phyloP scores from a whole-genome alignment of 169 alveolate species.

The Plasmodium coatneyi region DNA sequence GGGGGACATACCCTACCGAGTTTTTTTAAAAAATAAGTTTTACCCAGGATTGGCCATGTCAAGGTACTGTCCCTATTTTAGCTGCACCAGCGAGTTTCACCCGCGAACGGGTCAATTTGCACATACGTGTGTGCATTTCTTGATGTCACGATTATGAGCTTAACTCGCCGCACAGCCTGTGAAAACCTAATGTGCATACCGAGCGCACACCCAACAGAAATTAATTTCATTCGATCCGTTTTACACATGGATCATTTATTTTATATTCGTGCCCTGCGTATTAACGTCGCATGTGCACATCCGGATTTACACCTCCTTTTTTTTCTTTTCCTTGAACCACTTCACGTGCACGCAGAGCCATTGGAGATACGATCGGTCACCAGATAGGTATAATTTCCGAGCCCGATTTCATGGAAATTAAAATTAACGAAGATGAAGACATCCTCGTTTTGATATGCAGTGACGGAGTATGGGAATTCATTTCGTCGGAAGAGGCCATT shows the following conservation, averaged over 20 bases:
- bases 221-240: neutral
- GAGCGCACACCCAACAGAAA: neutral
- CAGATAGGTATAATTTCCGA: conserved; percentile 74
- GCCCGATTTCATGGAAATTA: conserved; percentile 49
- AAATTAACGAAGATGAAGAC: conserved; percentile 76
- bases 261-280: neutral
- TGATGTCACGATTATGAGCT: neutral
- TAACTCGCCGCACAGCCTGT: neutral
- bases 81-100: neutral
- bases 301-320: neutral
- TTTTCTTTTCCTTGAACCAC: neutral
- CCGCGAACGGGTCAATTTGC: neutral
- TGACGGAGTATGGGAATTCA: conserved; percentile 91
- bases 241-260: neutral
- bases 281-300: neutral
- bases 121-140: neutral
- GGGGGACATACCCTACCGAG: conserved; percentile 88
- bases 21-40: conserved; percentile 84
- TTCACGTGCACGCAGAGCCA: conserved; percentile 57
- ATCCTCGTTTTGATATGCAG: conserved; percentile 85
- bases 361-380: conserved; percentile 74
- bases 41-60: conserved; percentile 93
- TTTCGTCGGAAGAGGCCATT: conserved; percentile 88
- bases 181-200: neutral
- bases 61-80: conserved; percentile 27